Conservation (phyloP, 257 asterid species). For the Solanum pimpinellifolium region DNA sequence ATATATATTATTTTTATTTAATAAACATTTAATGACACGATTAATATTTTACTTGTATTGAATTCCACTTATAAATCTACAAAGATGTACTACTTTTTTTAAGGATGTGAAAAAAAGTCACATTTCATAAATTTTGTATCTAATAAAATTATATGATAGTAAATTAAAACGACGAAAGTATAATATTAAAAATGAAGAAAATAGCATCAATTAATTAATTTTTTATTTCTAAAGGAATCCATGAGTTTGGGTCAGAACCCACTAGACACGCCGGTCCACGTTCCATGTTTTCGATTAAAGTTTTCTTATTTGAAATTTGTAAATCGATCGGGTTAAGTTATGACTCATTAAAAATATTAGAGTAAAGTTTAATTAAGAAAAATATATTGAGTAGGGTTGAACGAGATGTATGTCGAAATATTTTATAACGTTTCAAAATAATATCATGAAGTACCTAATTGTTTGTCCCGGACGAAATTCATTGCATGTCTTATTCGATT, state of each 20-base stretch:
- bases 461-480: not conserved
- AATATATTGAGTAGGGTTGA: not conserved
- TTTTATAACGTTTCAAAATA: not conserved
- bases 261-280: not conserved
- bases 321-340: not conserved
- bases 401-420: not conserved
- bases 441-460: not conserved
- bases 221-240: not conserved
- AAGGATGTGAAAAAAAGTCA: not conserved
- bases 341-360: not conserved
- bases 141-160: no score
- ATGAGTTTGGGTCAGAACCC: not conserved
- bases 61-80: not conserved
- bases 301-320: not conserved
- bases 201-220: not conserved
- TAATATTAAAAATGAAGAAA: no score
- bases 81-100: not conserved
- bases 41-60: no score
- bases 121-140: no score
- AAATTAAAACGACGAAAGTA: not conserved
- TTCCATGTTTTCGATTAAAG: not conserved
- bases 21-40: no score
- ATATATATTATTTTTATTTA: no score
- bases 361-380: not conserved
- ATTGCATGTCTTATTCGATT: not conserved